Evolutionary conservation across 208 protist genomes (phyloP), one percentile per base, ranked within the genome.

Genomic region (Sergeia podlipaevii): DNA sequence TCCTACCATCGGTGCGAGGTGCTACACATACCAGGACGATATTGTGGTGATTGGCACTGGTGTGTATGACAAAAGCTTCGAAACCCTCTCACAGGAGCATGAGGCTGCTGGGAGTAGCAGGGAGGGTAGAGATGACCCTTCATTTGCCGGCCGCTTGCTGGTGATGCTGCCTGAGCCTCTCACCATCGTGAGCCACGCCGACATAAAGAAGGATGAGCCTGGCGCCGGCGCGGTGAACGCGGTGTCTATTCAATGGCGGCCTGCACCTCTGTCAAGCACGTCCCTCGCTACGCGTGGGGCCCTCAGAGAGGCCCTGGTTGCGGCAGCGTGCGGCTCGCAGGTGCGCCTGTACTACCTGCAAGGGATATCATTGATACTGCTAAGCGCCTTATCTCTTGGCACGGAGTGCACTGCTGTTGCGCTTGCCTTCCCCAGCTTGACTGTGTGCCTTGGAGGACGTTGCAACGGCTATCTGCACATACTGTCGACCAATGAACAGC

Each of bases 101-200:
- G 26, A 26, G 6, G 1, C 10, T 5, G 10, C 47, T 24, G 51
- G 53, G 3, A 44, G 32, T 59, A 36, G 43, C 46, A n/a, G n/a
- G n/a, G n/a, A n/a, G n/a, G n/a, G n/a, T n/a, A n/a, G n/a, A n/a
- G n/a, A n/a, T n/a, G n/a, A n/a, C n/a, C n/a, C n/a, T n/a, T n/a
- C n/a, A n/a, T n/a, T n/a, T n/a, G n/a, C n/a, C n/a, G n/a, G n/a
- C n/a, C n/a, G n/a, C n/a, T n/a, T 77, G 63, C 54, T 61, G 36
- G 54, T 73, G 44, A 48, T 77, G 27, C 29, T 53, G 3, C 41
- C 55, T 4, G 46, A 58, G 42, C 65, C 70, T n/a, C 56, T 77
- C 39, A 63, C 60, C 29, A 42, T 77, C 23, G 44, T 66, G n/a
- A n/a, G n/a, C n/a, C n/a, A n/a, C n/a, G n/a, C n/a, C n/a, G n/a